Percentiles rank a stretch among this genome's conserved stretches.
Evolutionary conservation across 371 early-diverging fungal genomes (phyloP).

Genomic region (Lichtheimia corymbifera): DNA sequence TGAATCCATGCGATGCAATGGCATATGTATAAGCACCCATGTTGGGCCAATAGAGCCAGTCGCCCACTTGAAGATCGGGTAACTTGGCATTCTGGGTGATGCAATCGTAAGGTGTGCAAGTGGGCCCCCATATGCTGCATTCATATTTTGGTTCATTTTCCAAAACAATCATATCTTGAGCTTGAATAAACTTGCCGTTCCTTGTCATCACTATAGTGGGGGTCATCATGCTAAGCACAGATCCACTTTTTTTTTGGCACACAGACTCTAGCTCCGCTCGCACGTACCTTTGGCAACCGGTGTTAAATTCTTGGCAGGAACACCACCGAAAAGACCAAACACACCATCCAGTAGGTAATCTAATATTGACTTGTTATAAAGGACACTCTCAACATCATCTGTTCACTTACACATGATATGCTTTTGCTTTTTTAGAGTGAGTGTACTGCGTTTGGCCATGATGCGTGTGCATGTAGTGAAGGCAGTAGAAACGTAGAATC

Average conservation of each 20-base stretch:
- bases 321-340: conserved; percentile 96
- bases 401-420: conserved; percentile 76
- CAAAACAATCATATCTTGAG: neutral
- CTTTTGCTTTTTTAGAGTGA: conserved; percentile 39
- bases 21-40: conserved; percentile 97
- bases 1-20: conserved; percentile 80
- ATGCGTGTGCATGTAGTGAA: conserved; percentile 91
- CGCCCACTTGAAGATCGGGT: conserved; percentile 89
- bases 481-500: conserved; percentile 93
- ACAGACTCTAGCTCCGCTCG: neutral
- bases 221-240: neutral
- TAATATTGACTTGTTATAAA: neutral
- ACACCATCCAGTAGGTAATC: conserved; percentile 96
- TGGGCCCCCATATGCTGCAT: conserved; percentile 94
- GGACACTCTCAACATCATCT: too few species aligned
- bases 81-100: conserved; percentile 68
- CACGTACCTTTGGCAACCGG: conserved; percentile 57
- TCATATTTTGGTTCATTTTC: conserved; percentile 33
- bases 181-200: conserved; percentile 10
- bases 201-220: conserved; percentile 18
- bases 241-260: neutral
- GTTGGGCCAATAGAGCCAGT: conserved; percentile 93
- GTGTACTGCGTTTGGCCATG: conserved; percentile 79
- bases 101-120: conserved; percentile 97
- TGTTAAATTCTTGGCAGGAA: conserved; percentile 93